phyloP scores from a whole-genome alignment of 306 rosid genomes.

The Betula pendula region DNA sequence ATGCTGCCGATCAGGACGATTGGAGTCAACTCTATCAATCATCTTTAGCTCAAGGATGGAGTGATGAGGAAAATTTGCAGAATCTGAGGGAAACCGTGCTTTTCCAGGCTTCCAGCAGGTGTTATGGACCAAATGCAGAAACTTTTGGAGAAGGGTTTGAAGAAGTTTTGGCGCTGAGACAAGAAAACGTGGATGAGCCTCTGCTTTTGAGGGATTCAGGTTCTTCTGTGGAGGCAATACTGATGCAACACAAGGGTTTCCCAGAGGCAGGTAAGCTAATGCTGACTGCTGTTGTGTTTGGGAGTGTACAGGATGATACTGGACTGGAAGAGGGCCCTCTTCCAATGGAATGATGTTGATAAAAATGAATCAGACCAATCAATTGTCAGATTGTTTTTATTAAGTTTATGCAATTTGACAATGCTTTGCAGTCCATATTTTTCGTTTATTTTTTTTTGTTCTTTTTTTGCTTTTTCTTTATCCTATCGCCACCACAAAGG shows the following conservation, averaged over 20 bases:
- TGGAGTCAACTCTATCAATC: slow-evolving; percentile 69
- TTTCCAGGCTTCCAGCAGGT: slow-evolving; percentile 77
- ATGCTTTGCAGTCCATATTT: not conserved
- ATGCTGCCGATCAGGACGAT: slow-evolving; percentile 70
- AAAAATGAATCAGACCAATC: slow-evolving; percentile 9
- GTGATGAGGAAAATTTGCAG: slow-evolving; percentile 69
- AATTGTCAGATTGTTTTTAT: not conserved
- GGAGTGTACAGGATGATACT: slow-evolving; percentile 49
- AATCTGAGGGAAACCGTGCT: slow-evolving; percentile 57
- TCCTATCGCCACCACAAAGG: not conserved
- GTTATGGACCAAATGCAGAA: slow-evolving; percentile 69
- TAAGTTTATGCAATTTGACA: not conserved
- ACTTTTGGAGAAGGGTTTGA: slow-evolving; percentile 82
- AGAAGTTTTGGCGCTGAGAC: slow-evolving; percentile 67
- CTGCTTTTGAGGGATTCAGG: slow-evolving; percentile 35
- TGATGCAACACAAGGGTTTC: slow-evolving; percentile 86
- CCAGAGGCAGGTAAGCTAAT: slow-evolving; percentile 90
- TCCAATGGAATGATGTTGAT: slow-evolving; percentile 55
- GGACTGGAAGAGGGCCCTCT: slow-evolving; percentile 50
- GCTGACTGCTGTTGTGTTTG: slow-evolving; percentile 84
- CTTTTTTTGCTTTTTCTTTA: not conserved
- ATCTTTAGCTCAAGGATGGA: slow-evolving; percentile 73
- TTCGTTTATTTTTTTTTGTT: not conserved
- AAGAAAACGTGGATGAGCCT: slow-evolving; percentile 55
- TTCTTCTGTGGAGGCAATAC: slow-evolving; percentile 70